Evolutionary conservation across 495 filamentous ascomycete genomes (phyloP).

Genomic region (Amphirosellinia nigrospora): DNA sequence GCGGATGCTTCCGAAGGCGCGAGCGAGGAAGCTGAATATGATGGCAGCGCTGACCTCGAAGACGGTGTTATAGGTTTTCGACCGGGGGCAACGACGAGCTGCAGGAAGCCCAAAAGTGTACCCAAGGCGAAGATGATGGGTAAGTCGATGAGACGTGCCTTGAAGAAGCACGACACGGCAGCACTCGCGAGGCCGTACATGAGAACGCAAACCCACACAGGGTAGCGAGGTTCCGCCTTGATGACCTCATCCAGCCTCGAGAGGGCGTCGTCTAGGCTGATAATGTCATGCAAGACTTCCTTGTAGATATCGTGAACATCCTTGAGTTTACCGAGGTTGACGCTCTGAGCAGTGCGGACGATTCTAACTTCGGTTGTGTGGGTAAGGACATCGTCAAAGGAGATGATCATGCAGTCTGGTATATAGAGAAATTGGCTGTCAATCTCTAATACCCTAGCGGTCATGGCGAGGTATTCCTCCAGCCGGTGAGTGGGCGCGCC

Average conservation of each 20-base stretch:
- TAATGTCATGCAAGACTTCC: slow-evolving; percentile 83
- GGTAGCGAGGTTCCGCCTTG: slow-evolving; percentile 62
- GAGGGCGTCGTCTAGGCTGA: slow-evolving; percentile 81
- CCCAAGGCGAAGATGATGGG: slow-evolving; percentile 84
- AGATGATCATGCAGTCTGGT: slow-evolving; percentile 91
- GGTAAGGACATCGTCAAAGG: slow-evolving; percentile 83
- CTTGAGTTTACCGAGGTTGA: slow-evolving; percentile 81
- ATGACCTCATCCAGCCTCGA: slow-evolving; percentile 69
- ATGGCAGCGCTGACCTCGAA: slow-evolving; percentile 87
- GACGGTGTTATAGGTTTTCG: slow-evolving; percentile 81
- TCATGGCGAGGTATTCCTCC: slow-evolving; percentile 85
- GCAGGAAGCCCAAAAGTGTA: slow-evolving; percentile 76
- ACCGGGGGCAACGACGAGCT: slow-evolving; percentile 77
- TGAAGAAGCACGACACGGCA: slow-evolving; percentile 78
- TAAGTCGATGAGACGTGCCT: slow-evolving; percentile 83
- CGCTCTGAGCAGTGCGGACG: slow-evolving; percentile 71
- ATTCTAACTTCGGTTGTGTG: slow-evolving; percentile 92
- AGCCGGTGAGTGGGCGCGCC: slow-evolving; percentile 76
- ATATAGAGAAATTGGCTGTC: slow-evolving; percentile 89
- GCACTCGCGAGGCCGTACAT: slow-evolving; percentile 82
- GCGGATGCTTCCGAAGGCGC: slow-evolving; percentile 80
- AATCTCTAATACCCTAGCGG: slow-evolving; percentile 82
- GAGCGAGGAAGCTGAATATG: slow-evolving; percentile 80
- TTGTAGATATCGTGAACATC: slow-evolving; percentile 91
- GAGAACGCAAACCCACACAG: slow-evolving; percentile 68